Conservation (phyloP, 768 basidiomycete species). For the Suillus lakei region DNA sequence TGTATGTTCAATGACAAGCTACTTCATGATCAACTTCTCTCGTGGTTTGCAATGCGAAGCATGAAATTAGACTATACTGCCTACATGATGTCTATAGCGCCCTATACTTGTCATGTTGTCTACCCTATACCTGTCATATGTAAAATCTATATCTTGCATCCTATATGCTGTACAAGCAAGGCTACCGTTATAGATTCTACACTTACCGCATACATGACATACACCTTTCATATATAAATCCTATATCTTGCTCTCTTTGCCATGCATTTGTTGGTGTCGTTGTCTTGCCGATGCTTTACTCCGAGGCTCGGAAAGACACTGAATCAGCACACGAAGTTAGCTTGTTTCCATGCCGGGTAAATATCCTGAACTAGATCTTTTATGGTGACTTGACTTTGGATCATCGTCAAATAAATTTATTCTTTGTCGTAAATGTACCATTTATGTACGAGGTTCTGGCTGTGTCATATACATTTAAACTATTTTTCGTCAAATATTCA, state of each 20-base stretch:
- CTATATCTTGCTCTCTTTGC: neutral
- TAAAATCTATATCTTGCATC: neutral
- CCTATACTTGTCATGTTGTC: neutral
- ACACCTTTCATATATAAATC: neutral
- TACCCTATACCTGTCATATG: neutral
- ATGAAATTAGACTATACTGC: neutral
- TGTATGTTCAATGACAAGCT: neutral
- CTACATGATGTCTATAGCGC: neutral
- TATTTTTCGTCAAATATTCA: slow-evolving; percentile 1
- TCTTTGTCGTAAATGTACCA: neutral
- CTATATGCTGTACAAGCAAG: neutral
- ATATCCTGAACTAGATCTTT: neutral
- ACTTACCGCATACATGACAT: neutral
- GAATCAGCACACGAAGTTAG: no score
- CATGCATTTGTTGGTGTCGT: neutral
- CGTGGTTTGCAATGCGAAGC: neutral
- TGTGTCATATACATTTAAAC: neutral
- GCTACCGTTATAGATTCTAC: neutral
- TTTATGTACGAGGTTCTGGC: neutral
- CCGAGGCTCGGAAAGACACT: no score
- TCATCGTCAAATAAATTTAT: neutral
- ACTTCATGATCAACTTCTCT: neutral
- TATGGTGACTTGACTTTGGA: neutral
- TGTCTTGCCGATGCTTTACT: neutral
- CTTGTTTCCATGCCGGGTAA: neutral